These are phyloP conservation scores for Silene conica DNA, from an alignment of 148 eudicot genomes.

Conservation along the genomic window DNA sequence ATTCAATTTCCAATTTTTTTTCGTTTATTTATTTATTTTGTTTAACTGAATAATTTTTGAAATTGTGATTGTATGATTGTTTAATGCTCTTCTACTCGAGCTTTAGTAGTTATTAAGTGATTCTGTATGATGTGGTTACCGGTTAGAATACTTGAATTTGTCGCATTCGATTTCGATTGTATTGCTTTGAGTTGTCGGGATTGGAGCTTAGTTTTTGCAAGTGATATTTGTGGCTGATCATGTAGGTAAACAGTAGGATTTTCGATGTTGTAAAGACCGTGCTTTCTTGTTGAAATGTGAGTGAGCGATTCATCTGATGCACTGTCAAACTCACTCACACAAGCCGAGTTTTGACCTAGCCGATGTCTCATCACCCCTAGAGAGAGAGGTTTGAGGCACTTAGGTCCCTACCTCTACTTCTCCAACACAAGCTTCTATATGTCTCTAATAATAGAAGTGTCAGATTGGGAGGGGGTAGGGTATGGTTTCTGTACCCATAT, in stretches of 20 bases:
- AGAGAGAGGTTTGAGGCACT: too few species aligned
- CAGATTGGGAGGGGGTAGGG: too few species aligned
- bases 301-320: not conserved
- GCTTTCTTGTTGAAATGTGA: not conserved
- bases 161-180: not conserved
- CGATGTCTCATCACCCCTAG: too few species aligned
- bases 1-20: not conserved
- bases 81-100: not conserved
- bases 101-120: not conserved
- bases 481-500: too few species aligned
- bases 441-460: too few species aligned
- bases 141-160: not conserved
- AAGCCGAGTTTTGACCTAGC: too few species aligned
- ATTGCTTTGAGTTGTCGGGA: not conserved
- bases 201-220: constrained; percentile 2
- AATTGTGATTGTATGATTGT: too few species aligned
- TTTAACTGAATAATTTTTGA: too few species aligned
- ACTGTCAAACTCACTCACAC: too few species aligned
- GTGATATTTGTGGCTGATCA: not conserved
- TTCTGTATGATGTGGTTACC: not conserved
- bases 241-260: not conserved
- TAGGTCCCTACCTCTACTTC: too few species aligned
- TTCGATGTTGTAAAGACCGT: not conserved
- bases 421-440: too few species aligned
- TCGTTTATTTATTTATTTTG: too few species aligned